A percentile compares a stretch with the other conserved stretches of the same genome.
These are phyloP conservation scores for Didymellaceae sp. DNA, from an alignment of 2,329 filamentous ascomycete genomes.

Conservation along the genomic window DNA sequence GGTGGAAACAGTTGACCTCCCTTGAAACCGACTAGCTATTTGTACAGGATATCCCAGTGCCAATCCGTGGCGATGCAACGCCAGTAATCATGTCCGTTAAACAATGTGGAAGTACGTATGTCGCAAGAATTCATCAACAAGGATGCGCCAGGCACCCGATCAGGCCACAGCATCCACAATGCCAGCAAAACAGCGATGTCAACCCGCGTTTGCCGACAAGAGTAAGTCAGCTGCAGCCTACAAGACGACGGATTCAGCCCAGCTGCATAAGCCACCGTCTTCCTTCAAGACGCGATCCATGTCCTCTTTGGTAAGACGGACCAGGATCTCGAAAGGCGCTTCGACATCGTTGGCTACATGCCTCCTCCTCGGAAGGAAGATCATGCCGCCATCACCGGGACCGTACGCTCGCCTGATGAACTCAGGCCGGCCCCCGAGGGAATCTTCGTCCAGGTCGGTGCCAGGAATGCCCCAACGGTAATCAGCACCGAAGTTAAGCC, in stretches of 20 bases:
- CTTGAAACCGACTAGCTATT: constrained; percentile 26
- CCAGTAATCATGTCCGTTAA: constrained; percentile 27
- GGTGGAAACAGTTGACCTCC: constrained; percentile 14
- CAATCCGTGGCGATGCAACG: constrained; percentile 25
- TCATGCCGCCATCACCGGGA: constrained; percentile 43
- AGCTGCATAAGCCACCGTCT: constrained; percentile 36
- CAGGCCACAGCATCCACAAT: constrained; percentile 14
- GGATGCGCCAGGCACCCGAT: constrained; percentile 22
- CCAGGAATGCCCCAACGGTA: constrained; percentile 45
- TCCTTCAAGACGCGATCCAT: constrained; percentile 41
- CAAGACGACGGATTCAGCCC: constrained; percentile 38
- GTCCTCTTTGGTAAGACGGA: constrained; percentile 42
- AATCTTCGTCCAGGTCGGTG: constrained; percentile 30
- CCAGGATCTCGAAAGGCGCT: constrained; percentile 45
- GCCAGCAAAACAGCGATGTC: constrained; percentile 1
- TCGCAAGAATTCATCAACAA: constrained; percentile 21
- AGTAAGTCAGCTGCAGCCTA: constrained; percentile 8
- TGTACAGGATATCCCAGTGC: constrained; percentile 47
- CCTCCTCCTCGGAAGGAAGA: constrained; percentile 43
- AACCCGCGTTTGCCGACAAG: constrained; percentile 6
- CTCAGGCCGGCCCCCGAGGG: constrained; percentile 40
- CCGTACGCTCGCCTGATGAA: constrained; percentile 42
- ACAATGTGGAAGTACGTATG: constrained; percentile 20
- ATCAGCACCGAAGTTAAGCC: constrained; percentile 45
- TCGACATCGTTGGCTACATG: constrained; percentile 29